A percentile compares a stretch with the other conserved stretches of the same genome.
Conservation (phyloP, 2,329 filamentous ascomycete genomes). For the Cladosporium oxysporum region DNA sequence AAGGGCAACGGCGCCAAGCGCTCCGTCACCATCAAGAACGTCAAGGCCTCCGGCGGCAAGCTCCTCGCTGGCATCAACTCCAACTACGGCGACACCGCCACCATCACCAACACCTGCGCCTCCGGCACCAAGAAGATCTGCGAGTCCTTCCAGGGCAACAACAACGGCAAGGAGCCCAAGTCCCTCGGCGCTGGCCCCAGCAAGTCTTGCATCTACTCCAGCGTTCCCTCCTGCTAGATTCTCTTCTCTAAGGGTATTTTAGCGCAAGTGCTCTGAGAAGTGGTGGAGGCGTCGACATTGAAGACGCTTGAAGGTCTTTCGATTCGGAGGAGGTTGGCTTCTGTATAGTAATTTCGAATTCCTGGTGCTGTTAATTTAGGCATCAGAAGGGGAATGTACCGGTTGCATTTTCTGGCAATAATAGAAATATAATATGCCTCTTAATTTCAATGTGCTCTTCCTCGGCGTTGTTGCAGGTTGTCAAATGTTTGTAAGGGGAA, state of each 20-base stretch:
- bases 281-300: background rate
- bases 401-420: background rate
- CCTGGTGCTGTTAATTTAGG: background rate
- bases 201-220: constrained; percentile 21
- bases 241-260: background rate
- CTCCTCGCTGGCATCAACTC: constrained; percentile 20
- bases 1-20: constrained; percentile 20
- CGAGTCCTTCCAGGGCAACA: constrained; percentile 16
- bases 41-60: constrained; percentile 17
- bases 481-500: too few species aligned
- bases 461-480: background rate
- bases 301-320: background rate
- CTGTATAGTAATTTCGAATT: background rate
- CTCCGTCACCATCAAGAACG: constrained; percentile 19
- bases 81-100: constrained; percentile 19
- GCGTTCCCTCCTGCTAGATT: constrained; percentile 20
- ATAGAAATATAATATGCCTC: background rate
- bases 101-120: constrained; percentile 20
- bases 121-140: constrained; percentile 18
- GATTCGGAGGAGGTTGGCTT: background rate
- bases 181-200: constrained; percentile 8
- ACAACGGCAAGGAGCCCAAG: constrained; percentile 19
- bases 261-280: background rate
- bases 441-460: background rate
- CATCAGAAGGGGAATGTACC: background rate